Base-by-base conservation (phyloP, 441 rosid genomes). In the Erodium moschatum region DNA sequence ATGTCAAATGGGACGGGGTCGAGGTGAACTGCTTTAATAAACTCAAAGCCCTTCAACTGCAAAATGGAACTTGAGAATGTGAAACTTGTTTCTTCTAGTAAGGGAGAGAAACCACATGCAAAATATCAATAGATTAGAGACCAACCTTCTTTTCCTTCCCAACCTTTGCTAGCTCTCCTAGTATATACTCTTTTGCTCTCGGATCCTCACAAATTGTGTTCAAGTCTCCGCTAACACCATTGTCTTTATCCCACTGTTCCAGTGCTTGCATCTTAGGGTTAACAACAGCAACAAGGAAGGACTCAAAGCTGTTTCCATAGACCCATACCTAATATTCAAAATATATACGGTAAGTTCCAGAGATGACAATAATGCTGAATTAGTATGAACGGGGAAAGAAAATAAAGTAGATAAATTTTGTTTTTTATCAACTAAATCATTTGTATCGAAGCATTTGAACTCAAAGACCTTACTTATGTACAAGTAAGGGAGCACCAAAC, bases 21-120 rank as follows among this genome's bases (percentile, higher is more conserved):
- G 0, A 91, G 84, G 80, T 91, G 99, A 67, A 90, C 83, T 35
- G 82, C 92, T 77, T 82, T 91, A 48, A 94, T 74, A 56, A 85
- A 74, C 81, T 94, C 97, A 68, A 91, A 94, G 40, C 97, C 96
- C 77, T 87, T 94, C 79, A 94, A 76, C 99, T 94, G 87, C 67
- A 65, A 79, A 60, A 52, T 19, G 8, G 5, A 52, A 16, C 60
- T 52, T 16, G 64, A 60, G 31, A 29, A 29, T 13, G 29, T 60
- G 29, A 60, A 60, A 60, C 31, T 60, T 21, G 64, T 60, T 60
- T 60, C n/a, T 60, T 60, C 16, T 8, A 60, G 13, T 29, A 29
- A 29, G 3, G 31, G 31, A 29, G 31, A 29, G 31, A 29, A 29
- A 29, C 3, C 31, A 29, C 31, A 29, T 1, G 31, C 31, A 15